Conservation (phyloP, 2,329 filamentous ascomycete genomes). For the Ceratocystis colombiana region DNA sequence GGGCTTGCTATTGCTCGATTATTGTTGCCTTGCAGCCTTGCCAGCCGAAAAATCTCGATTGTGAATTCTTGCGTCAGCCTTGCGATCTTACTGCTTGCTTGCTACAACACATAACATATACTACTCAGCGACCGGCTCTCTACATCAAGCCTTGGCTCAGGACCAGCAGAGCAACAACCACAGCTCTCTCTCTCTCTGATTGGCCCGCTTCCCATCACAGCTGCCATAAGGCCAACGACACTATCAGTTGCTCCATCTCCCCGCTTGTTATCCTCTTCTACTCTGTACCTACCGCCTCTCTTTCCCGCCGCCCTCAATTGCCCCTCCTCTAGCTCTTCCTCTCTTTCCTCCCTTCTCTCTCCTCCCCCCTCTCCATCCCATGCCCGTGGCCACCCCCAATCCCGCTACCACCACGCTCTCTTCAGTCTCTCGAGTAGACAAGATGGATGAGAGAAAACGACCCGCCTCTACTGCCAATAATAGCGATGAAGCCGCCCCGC, state of each 20-base stretch:
- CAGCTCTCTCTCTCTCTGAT: not conserved
- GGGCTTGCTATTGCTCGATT: not conserved
- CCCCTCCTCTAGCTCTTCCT: not conserved
- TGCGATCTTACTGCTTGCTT: not conserved
- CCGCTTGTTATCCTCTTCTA: no score
- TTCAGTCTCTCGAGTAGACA: constrained; percentile 58
- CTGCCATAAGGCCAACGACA: not conserved
- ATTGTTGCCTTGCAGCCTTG: constrained; percentile 1
- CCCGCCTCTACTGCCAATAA: constrained; percentile 59
- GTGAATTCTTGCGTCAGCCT: not conserved
- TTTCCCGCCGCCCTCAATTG: not conserved
- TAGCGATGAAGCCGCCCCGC: constrained; percentile 73
- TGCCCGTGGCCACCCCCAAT: constrained; percentile 72
- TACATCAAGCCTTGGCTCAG: no score
- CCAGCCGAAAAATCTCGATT: not conserved
- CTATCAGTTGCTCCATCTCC: no score
- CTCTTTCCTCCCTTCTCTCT: constrained; percentile 16
- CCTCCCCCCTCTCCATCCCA: constrained; percentile 52
- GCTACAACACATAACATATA: not conserved
- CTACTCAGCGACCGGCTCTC: no score
- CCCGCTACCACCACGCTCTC: constrained; percentile 58
- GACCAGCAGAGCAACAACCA: no score
- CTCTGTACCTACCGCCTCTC: no score
- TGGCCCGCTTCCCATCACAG: not conserved
- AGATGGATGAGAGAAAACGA: constrained; percentile 98